Percentiles rank a stretch among this genome's conserved stretches.
Conservation (phyloP, 176 grass and related monocot genomes). For the Oryza glumipatula region DNA sequence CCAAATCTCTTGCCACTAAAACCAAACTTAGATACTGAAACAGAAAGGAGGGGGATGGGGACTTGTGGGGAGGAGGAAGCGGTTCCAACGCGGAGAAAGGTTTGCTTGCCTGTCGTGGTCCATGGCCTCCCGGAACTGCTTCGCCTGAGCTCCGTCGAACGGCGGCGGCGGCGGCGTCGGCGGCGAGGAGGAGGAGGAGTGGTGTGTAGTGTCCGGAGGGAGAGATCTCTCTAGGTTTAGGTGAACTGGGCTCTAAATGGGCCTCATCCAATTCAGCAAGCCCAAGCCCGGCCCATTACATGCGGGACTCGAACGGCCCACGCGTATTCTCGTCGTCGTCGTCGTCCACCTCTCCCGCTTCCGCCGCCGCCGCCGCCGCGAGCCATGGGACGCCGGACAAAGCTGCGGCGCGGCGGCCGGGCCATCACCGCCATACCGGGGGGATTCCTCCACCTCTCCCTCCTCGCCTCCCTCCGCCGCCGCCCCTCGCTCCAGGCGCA, state of each 20-base stretch:
- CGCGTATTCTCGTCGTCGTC: background rate
- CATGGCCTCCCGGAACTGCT: conserved; percentile 27
- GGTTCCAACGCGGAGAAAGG: no score
- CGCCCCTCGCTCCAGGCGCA: conserved; percentile 48
- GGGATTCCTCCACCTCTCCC: conserved; percentile 57
- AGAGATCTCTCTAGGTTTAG: background rate
- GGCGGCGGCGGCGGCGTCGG: conserved; percentile 16
- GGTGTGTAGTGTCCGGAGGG: background rate
- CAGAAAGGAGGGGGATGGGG: background rate
- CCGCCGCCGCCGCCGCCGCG: background rate
- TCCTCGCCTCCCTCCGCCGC: conserved; percentile 41
- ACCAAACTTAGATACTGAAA: background rate
- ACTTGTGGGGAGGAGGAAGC: background rate
- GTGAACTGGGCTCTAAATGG: background rate
- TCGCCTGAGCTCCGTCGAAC: conserved; percentile 9
- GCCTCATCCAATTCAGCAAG: background rate
- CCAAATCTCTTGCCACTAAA: background rate
- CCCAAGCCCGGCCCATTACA: background rate
- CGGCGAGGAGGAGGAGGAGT: background rate
- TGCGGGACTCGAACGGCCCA: background rate
- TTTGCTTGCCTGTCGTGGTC: conserved; percentile 44
- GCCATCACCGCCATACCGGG: conserved; percentile 27
- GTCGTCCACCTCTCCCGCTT: background rate
- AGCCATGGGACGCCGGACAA: conserved; percentile 42
- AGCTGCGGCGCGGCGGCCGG: conserved; percentile 31